Evolutionary conservation across 2,329 filamentous ascomycete genomes (phyloP).

Genomic region (Incumbomyces lentus): DNA sequence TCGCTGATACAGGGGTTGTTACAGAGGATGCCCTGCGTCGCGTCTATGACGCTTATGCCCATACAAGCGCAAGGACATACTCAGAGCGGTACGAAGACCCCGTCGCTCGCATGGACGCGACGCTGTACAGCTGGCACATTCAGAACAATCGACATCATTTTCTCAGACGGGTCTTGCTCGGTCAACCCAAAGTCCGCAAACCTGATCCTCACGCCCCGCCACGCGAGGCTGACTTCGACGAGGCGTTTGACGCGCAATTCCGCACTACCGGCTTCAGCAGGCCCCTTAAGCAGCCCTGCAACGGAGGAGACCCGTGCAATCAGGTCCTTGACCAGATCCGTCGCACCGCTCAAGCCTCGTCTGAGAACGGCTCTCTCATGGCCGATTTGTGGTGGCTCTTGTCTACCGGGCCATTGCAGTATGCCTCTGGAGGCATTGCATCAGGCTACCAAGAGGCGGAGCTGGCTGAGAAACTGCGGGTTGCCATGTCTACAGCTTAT

Average conservation of each 20-base stretch:
- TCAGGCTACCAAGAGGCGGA: constrained; percentile 12
- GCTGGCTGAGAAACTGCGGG: background rate
- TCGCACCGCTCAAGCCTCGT: constrained; percentile 5
- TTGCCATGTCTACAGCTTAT: background rate
- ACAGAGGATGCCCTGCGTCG: constrained; percentile 19
- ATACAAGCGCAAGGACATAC: constrained; percentile 17
- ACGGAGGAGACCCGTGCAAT: constrained; percentile 17
- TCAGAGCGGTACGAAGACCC: constrained; percentile 22
- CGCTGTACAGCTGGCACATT: constrained; percentile 22
- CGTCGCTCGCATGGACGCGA: constrained; percentile 16
- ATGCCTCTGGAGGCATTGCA: constrained; percentile 11
- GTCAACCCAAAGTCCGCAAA: constrained; percentile 15
- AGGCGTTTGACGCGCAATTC: constrained; percentile 19
- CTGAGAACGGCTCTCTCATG: constrained; percentile 9
- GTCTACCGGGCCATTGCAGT: constrained; percentile 13
- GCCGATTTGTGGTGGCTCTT: constrained; percentile 13
- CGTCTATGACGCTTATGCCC: constrained; percentile 23
- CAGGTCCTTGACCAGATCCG: constrained; percentile 9
- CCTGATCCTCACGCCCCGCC: constrained; percentile 6
- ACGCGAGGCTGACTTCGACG: constrained; percentile 21
- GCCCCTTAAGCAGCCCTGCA: constrained; percentile 17
- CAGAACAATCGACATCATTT: constrained; percentile 21
- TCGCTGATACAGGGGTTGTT: constrained; percentile 18
- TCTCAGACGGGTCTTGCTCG: constrained; percentile 17
- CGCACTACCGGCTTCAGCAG: constrained; percentile 20